Percentiles rank a stretch among this genome's conserved stretches.
These are phyloP conservation scores for Komagataella mondaviorum DNA, from an alignment of 805 yeast species.

Conservation along the genomic window DNA sequence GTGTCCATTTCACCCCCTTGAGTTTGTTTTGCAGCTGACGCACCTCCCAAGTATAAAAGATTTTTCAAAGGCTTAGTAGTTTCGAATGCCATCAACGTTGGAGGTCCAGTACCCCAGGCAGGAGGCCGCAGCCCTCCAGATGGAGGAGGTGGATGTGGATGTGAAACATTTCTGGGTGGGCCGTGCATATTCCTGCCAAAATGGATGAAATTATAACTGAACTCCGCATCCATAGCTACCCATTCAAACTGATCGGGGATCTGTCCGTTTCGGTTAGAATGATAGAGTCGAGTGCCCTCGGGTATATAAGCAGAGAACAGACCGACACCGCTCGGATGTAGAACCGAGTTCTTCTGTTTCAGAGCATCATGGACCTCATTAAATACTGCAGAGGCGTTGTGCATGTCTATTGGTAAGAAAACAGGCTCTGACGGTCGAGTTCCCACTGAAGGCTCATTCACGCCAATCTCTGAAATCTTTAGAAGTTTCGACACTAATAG, in stretches of 20 bases:
- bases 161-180: background rate
- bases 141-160: background rate
- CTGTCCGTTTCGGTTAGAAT: conserved; percentile 26
- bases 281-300: conserved; percentile 43
- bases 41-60: conserved; percentile 47
- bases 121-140: background rate
- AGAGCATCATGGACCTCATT: conserved; percentile 39
- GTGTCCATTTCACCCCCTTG: conserved; percentile 50
- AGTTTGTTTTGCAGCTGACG: conserved; percentile 46
- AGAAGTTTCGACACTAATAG: background rate
- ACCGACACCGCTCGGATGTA: conserved; percentile 43
- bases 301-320: conserved; percentile 50
- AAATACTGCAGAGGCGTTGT: conserved; percentile 41
- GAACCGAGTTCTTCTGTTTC: conserved; percentile 35
- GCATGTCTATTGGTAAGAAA: conserved; percentile 21
- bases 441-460: background rate
- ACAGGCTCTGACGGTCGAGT: conserved; percentile 1
- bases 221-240: conserved; percentile 54
- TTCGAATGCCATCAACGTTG: conserved; percentile 29
- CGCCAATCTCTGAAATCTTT: background rate
- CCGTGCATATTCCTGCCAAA: conserved; percentile 8
- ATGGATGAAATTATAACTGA: conserved; percentile 34
- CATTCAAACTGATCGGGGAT: conserved; percentile 40
- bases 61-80: conserved; percentile 32
- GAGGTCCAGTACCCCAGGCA: background rate